Conservation (phyloP, 345 rosid genomes). For the Acer saccharum region DNA sequence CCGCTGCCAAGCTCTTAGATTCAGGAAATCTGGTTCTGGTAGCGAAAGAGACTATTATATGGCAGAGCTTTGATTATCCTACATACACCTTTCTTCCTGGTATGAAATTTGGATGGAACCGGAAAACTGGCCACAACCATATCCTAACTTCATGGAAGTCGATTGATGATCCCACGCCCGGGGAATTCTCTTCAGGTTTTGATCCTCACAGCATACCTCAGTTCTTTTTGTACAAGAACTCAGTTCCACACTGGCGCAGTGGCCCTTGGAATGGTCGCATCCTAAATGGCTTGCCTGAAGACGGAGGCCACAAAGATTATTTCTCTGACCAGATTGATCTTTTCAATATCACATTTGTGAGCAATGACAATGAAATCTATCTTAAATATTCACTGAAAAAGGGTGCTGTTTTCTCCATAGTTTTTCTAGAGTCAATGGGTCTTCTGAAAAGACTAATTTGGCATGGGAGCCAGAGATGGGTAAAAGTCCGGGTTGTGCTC, state of each 20-base stretch:
- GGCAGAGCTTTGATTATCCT: slow-evolving; percentile 46
- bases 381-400: background rate
- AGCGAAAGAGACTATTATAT: background rate
- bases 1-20: slow-evolving; percentile 26
- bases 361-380: background rate
- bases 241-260: slow-evolving; percentile 6
- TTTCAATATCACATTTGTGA: background rate
- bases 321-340: background rate
- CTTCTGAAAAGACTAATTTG: background rate
- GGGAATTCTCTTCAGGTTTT: slow-evolving; percentile 13
- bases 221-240: background rate
- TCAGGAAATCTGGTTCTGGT: slow-evolving; percentile 31
- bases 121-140: slow-evolving; percentile 17
- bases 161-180: slow-evolving; percentile 18
- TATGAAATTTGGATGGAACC: slow-evolving; percentile 24
- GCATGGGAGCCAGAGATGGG: slow-evolving; percentile 12
- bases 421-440: slow-evolving; percentile 6
- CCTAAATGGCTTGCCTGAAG: background rate
- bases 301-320: background rate
- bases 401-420: background rate
- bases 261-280: slow-evolving; percentile 17
- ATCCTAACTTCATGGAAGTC: slow-evolving; percentile 32
- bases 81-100: slow-evolving; percentile 18
- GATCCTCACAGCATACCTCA: slow-evolving; percentile 7
- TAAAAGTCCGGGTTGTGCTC: background rate